Percentiles rank a stretch among this genome's conserved stretches.
These are phyloP conservation scores for Thermothelomyces thermophilus DNA, from an alignment of 2,329 filamentous ascomycete genomes.

Conservation along the genomic window DNA sequence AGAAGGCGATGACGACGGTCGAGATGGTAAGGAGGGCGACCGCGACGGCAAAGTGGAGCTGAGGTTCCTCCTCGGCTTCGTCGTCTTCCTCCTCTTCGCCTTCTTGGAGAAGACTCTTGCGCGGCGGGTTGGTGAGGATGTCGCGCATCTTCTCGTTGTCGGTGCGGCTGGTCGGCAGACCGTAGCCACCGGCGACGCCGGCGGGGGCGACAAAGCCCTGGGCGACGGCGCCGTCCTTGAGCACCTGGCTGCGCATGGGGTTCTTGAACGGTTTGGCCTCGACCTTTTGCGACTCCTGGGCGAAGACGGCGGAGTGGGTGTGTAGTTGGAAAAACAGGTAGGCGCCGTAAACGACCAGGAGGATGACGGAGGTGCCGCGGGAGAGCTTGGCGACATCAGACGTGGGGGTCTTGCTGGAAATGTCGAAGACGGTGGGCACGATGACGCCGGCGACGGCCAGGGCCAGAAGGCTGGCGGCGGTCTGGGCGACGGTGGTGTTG, in stretches of 20 bases:
- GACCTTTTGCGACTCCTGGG: constrained; percentile 70
- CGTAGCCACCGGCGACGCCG: constrained; percentile 29
- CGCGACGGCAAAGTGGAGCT: constrained; percentile 66
- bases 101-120: constrained; percentile 6
- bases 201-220: constrained; percentile 37
- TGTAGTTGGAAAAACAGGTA: constrained; percentile 73
- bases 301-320: constrained; percentile 11
- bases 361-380: constrained; percentile 57
- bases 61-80: constrained; percentile 65
- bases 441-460: constrained; percentile 76
- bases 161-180: constrained; percentile 14
- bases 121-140: constrained; percentile 37
- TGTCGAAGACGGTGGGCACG: constrained; percentile 80
- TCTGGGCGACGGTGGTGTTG: constrained; percentile 88
- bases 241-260: constrained; percentile 20
- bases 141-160: constrained; percentile 40
- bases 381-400: constrained; percentile 56
- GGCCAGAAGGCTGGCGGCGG: constrained; percentile 72
- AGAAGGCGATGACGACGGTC: constrained; percentile 72
- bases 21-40: constrained; percentile 36
- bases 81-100: constrained; percentile 61
- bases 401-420: constrained; percentile 36
- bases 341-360: constrained; percentile 61
- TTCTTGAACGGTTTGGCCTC: constrained; percentile 48
- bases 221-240: constrained; percentile 31